Base-by-base conservation (phyloP, 139 green algal species). In the Chlamydomonas applanata region DNA sequence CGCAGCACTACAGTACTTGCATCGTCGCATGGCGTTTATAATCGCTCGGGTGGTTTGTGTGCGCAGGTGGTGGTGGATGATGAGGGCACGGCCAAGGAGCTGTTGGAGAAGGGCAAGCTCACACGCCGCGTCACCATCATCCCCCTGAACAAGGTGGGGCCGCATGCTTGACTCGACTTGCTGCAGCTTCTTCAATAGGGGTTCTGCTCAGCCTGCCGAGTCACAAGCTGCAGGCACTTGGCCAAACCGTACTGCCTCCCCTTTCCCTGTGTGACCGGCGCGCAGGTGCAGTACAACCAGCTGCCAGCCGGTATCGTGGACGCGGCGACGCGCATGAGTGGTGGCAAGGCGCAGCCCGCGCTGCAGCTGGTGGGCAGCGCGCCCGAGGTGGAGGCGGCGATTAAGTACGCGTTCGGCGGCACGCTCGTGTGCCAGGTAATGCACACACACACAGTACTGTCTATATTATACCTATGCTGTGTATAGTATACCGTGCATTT, bases 121-220 rank as follows among this genome's bases (percentile, higher is more conserved):
- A 76, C 79, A 14, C 88, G 91, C 65, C 86, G 94, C 11, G 93
- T 98, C 20, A 99, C 96, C 35, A 93, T 99, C 85, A 95, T 99
- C 61, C 96, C 96, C 0, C 89, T 99, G 16, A 96, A 98, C 91
- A 97, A 98, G 86, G 94, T n/a, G n/a, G n/a, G n/a, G n/a, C n/a
- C n/a, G n/a, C n/a, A n/a, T n/a, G n/a, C n/a, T n/a, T n/a, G n/a
- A n/a, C n/a, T n/a, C n/a, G n/a, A n/a, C n/a, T n/a, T n/a, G n/a
- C n/a, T n/a, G n/a, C n/a, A n/a, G n/a, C n/a, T n/a, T n/a, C n/a
- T n/a, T n/a, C n/a, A n/a, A n/a, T n/a, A n/a, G n/a, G n/a, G n/a
- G n/a, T n/a, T n/a, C n/a, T n/a, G 46, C 46, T 56, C 14, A 56
- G 17, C 14, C 14, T 56, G 46, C 17, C 46, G 46, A 56, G 46